These are phyloP conservation scores for Limtongia smithiae DNA, from an alignment of 805 yeast species.

Conservation along the genomic window DNA sequence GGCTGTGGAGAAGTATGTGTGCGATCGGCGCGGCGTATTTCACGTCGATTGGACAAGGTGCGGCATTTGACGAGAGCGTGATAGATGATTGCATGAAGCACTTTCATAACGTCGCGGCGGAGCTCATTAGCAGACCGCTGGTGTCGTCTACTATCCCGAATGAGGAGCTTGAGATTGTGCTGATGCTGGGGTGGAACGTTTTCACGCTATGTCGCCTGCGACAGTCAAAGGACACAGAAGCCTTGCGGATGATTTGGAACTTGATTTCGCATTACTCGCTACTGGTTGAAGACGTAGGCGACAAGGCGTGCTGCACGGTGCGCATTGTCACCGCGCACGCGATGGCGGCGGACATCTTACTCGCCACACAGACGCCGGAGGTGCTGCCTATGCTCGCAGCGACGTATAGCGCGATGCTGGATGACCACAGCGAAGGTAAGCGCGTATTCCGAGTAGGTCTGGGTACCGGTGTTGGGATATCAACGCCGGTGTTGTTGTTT, in stretches of 20 bases:
- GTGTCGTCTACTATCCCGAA: slow-evolving; percentile 3
- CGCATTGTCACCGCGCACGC: slow-evolving; percentile 9
- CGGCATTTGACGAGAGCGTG: too few relatives aligned
- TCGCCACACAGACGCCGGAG: slow-evolving; percentile 1
- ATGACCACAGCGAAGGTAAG: slow-evolving; percentile 1
- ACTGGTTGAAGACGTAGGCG: neutral
- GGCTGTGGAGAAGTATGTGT: too few relatives aligned
- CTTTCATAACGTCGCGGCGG: too few relatives aligned
- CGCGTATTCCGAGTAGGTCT: slow-evolving; percentile 8
- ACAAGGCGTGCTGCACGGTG: neutral
- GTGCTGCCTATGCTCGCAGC: slow-evolving; percentile 6
- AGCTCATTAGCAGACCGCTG: neutral
- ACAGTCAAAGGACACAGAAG: neutral
- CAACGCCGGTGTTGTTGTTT: slow-evolving; percentile 15
- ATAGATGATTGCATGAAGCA: too few relatives aligned
- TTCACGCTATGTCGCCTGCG: slow-evolving; percentile 9
- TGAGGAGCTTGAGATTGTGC: slow-evolving; percentile 10
- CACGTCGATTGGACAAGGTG: too few relatives aligned
- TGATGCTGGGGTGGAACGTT: slow-evolving; percentile 20
- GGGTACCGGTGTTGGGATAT: slow-evolving; percentile 10
- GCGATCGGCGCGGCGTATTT: too few relatives aligned
- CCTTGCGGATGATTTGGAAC: slow-evolving; percentile 7
- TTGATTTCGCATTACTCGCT: slow-evolving; percentile 9
- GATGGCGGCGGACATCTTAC: slow-evolving; percentile 14
- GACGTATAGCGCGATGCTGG: slow-evolving; percentile 14